These are phyloP conservation scores for Curvularia lunata DNA, from an alignment of 2,329 filamentous ascomycete genomes.

Conservation along the genomic window DNA sequence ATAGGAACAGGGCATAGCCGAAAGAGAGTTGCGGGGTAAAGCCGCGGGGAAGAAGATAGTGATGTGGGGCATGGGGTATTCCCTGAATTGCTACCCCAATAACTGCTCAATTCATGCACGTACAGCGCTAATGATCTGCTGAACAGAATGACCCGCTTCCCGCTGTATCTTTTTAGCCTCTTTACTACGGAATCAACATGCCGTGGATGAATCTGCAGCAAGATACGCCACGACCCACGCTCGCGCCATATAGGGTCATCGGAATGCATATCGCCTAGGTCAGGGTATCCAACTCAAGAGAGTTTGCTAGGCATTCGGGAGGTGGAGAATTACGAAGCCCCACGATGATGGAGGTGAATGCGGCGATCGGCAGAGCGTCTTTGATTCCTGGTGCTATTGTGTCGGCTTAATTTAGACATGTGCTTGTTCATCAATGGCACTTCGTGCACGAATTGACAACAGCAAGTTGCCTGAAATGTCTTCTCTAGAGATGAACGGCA, in stretches of 20 bases:
- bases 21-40: slow-evolving; percentile 28
- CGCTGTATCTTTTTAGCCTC: background rate
- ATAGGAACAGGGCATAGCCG: slow-evolving; percentile 8
- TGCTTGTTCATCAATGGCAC: slow-evolving; percentile 21
- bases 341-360: slow-evolving; percentile 13
- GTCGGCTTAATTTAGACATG: background rate
- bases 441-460: slow-evolving; percentile 29
- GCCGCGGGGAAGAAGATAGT: slow-evolving; percentile 23
- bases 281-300: background rate
- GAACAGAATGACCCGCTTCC: slow-evolving; percentile 11
- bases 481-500: slow-evolving; percentile 15
- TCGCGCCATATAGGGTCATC: slow-evolving; percentile 1
- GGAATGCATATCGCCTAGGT: slow-evolving; percentile 23
- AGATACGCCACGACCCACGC: slow-evolving; percentile 7
- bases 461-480: slow-evolving; percentile 32
- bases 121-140: slow-evolving; percentile 17
- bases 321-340: slow-evolving; percentile 16
- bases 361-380: slow-evolving; percentile 10
- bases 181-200: slow-evolving; percentile 9
- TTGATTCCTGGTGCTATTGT: slow-evolving; percentile 3
- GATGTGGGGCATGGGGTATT: slow-evolving; percentile 31
- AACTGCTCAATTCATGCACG: background rate
- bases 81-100: slow-evolving; percentile 6
- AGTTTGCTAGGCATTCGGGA: slow-evolving; percentile 6
- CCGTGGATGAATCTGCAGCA: slow-evolving; percentile 10